Evolutionary conservation across 2,329 filamentous ascomycete genomes (phyloP).

Genomic region (Diaporthe sp.): DNA sequence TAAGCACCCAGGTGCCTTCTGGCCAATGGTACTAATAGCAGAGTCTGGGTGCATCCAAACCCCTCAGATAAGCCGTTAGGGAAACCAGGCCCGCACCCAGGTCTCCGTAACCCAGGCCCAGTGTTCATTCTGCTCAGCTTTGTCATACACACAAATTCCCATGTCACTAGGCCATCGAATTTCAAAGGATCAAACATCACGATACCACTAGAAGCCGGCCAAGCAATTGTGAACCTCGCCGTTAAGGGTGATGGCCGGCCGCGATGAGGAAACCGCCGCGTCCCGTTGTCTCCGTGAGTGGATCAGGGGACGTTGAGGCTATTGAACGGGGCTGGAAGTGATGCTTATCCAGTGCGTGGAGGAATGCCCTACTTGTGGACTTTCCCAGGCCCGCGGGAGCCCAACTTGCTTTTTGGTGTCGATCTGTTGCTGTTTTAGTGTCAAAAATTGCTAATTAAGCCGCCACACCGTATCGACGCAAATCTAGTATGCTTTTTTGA

Average conservation of each 20-base stretch:
- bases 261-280: neutral
- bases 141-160: neutral
- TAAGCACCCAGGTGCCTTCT: neutral
- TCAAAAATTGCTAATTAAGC: neutral
- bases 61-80: no score
- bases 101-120: neutral
- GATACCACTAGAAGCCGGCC: neutral
- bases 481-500: conserved; percentile 1
- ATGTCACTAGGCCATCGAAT: neutral
- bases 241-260: neutral
- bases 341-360: neutral
- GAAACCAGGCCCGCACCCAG: neutral
- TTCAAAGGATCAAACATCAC: neutral
- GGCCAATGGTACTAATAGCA: neutral
- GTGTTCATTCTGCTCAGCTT: neutral
- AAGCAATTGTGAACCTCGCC: neutral
- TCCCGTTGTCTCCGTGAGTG: neutral
- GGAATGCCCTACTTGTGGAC: conserved; percentile 18
- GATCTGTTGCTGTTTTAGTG: neutral
- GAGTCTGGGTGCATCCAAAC: neutral
- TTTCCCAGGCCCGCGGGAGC: neutral
- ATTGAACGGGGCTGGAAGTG: neutral
- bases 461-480: neutral
- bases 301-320: neutral
- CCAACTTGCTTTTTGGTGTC: conserved; percentile 5